Evolutionary conservation across 2,329 filamentous ascomycete genomes (phyloP), one percentile per base, ranked within the genome.

Genomic region (Aureobasidium pullulans): DNA sequence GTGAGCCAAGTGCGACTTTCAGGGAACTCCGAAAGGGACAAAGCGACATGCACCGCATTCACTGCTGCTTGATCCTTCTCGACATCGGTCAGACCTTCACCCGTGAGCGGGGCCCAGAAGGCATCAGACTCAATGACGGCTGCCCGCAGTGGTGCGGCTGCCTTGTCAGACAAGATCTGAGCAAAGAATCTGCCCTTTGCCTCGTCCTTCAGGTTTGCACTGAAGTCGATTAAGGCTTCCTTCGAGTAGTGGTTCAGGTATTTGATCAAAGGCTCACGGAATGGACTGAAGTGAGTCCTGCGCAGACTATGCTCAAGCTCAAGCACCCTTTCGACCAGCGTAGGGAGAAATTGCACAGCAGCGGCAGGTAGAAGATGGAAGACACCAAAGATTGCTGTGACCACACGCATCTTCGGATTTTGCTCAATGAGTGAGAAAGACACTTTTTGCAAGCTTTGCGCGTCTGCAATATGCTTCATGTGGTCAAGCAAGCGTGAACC

Each of bases 381-480:
- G 60, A 99, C 93, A 69, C 96, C 94, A 71, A 99, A 88, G 57
- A 97, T 95, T 0, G 93, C 90, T 2, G 91, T 89, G 39, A 97
- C 90, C 48, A 97, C 88, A 75, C 94, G 96, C 87, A 99, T 96
- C 66, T 90, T 86, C 13, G 84, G 83, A 66, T 94, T 89, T 70
- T 97, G 92, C 71, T 99, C 95, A 61, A 97, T 90, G 65, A 96
- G 86, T 1, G 88, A 92, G 72, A 99, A 99, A 0, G 93, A 96
- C 1, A 94, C 89, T 68, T 92, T 90, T 71, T 97, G 92, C 65
- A 97, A 77, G 13, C 85, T 82, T 54, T 79, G 81, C 2, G 89
- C 83, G 61, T 96, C 91, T 1, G 93, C 92, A 64, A 99, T 91
- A 10, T 87, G 84, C 69, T 93, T 93, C 74, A 96, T 88, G 67